These are phyloP conservation scores for Lactifluus pinguis DNA, from an alignment of 768 basidiomycete species.

Conservation along the genomic window DNA sequence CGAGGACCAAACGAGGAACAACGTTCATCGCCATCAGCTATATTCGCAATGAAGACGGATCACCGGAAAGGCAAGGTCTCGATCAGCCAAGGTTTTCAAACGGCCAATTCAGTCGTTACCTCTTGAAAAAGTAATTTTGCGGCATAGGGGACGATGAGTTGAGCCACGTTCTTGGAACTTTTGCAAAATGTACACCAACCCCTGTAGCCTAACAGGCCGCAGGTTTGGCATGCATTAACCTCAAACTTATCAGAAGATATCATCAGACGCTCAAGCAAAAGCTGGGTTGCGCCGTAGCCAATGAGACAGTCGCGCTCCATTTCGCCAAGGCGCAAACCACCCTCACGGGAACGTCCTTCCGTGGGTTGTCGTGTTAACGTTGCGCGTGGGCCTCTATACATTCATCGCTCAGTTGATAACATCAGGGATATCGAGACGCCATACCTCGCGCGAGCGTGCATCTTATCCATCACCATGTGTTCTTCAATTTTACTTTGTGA, in stretches of 20 bases:
- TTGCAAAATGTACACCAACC: conserved; percentile 99
- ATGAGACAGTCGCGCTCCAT: conserved; percentile 99
- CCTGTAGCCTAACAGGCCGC: conserved; percentile 90
- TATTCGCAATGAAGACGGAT: background rate
- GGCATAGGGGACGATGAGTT: conserved; percentile 92
- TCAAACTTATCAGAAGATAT: conserved; percentile 98
- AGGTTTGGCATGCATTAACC: conserved; percentile 89
- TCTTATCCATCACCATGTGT: conserved; percentile 99
- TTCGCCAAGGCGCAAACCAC: conserved; percentile 92
- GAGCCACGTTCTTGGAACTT: conserved; percentile 92
- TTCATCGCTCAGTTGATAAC: background rate
- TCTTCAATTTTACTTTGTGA: conserved; percentile 34
- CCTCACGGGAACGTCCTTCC: conserved; percentile 95
- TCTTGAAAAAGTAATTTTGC: conserved; percentile 91
- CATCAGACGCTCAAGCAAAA: conserved; percentile 95
- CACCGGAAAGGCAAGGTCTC: background rate
- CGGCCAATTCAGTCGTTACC: conserved; percentile 34
- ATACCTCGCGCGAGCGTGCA: conserved; percentile 96
- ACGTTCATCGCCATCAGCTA: conserved; percentile 98
- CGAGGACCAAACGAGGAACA: conserved; percentile 79
- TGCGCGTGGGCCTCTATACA: conserved; percentile 80
- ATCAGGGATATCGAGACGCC: conserved; percentile 14
- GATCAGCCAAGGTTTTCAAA: background rate
- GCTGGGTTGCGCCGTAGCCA: conserved; percentile 96
- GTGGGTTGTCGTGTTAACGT: conserved; percentile 96